These are phyloP conservation scores for Fusarium lateritium DNA, from an alignment of 2,329 filamentous ascomycete species.

Conservation along the genomic window DNA sequence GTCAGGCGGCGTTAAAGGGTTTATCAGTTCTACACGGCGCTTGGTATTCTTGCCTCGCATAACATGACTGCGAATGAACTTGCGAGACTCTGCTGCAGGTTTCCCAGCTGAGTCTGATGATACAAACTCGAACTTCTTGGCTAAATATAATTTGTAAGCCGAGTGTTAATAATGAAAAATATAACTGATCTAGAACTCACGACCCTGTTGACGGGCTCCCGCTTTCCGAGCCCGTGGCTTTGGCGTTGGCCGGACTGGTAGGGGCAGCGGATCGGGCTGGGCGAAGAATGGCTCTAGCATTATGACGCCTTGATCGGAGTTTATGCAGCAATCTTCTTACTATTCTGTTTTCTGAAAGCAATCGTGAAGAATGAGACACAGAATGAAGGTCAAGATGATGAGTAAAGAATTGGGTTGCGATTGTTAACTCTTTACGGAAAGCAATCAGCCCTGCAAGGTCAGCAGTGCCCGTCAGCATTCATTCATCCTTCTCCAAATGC, in stretches of 20 bases:
- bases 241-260: slow-evolving; percentile 6
- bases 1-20: background rate
- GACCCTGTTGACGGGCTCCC: slow-evolving; percentile 5
- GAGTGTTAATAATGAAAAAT: background rate
- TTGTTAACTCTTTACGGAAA: slow-evolving; percentile 35
- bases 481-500: slow-evolving; percentile 4
- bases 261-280: background rate
- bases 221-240: slow-evolving; percentile 21
- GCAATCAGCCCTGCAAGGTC: slow-evolving; percentile 8
- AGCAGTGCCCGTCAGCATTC: slow-evolving; percentile 7
- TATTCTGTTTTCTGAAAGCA: fast-evolving
- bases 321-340: background rate
- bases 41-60: slow-evolving; percentile 50
- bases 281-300: slow-evolving; percentile 36
- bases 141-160: slow-evolving; percentile 1
- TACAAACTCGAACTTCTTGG: slow-evolving; percentile 50
- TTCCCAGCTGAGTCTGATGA: slow-evolving; percentile 44
- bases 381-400: background rate
- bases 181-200: slow-evolving; percentile 13
- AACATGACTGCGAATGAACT: slow-evolving; percentile 50
- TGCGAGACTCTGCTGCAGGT: slow-evolving; percentile 43
- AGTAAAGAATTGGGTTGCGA: slow-evolving; percentile 2
- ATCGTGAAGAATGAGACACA: fast-evolving
- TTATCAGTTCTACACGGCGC: background rate
- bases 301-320: background rate